Conservation (phyloP, 345 rosid genomes). For the Noccaea bulbosa region DNA sequence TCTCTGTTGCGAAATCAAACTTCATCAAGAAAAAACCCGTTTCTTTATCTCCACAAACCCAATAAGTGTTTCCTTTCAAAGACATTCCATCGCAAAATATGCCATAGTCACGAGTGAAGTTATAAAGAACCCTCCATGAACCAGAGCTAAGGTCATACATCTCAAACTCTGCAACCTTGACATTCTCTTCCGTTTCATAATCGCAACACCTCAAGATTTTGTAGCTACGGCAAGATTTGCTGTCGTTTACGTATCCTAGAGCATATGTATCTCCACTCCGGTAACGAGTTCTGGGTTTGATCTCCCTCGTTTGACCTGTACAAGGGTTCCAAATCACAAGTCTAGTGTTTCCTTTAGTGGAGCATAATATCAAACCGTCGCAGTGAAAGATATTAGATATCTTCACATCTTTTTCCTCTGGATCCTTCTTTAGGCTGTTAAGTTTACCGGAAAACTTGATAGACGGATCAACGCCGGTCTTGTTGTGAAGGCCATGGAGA, state of each 20-base stretch:
- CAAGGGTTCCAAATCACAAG: no score
- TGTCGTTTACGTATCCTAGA: not conserved
- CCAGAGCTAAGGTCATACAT: not conserved
- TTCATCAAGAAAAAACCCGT: not conserved
- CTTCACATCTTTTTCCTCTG: no score
- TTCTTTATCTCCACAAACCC: not conserved
- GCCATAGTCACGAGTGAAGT: not conserved
- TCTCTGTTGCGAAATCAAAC: not conserved
- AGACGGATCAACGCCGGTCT: not conserved
- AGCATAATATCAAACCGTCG: no score
- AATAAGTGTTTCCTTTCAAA: not conserved
- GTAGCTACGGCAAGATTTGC: no score
- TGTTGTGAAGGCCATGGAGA: not conserved
- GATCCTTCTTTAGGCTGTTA: not conserved
- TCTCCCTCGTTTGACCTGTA: no score
- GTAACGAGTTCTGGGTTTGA: no score
- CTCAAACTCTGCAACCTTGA: not conserved
- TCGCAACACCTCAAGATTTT: no score
- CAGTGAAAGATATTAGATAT: no score
- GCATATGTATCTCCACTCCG: not conserved
- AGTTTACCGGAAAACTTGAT: not conserved
- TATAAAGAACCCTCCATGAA: not conserved
- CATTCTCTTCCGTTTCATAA: no score
- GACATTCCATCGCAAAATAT: not conserved
- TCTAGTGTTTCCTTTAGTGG: no score